Percentiles rank a stretch among this genome's conserved stretches.
phyloP scores from a whole-genome alignment of 176 grass and related monocot species.

The sorghum (Sorghum bicolor) region DNA sequence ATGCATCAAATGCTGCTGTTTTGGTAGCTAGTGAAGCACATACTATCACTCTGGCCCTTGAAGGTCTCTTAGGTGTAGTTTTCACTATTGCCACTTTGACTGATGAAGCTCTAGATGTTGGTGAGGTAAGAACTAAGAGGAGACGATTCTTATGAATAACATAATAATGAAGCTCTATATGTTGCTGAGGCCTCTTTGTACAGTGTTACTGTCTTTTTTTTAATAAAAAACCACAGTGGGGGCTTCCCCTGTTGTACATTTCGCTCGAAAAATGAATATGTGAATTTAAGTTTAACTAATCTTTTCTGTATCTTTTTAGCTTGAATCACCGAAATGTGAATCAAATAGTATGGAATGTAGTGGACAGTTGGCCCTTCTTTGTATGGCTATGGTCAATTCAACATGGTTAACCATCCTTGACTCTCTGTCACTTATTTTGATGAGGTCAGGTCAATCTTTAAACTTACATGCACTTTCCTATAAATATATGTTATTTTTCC shows the following conservation, averaged over 20 bases:
- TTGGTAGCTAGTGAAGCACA: constrained; percentile 97
- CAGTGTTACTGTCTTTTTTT: background rate
- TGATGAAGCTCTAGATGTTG: constrained; percentile 85
- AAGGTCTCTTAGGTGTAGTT: constrained; percentile 96
- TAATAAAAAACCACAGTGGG: background rate
- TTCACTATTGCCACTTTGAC: constrained; percentile 98
- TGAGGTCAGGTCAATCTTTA: constrained; percentile 50
- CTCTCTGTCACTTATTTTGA: constrained; percentile 93
- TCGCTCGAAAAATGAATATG: background rate
- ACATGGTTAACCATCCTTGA: constrained; percentile 99
- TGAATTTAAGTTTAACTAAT: constrained; percentile 15
- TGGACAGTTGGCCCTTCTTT: constrained; percentile 73
- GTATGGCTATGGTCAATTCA: constrained; percentile 82
- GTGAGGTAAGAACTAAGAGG: constrained; percentile 73
- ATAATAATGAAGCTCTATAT: background rate
- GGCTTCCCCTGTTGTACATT: background rate
- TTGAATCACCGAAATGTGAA: constrained; percentile 92
- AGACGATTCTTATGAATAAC: constrained; percentile 20
- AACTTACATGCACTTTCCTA: constrained; percentile 16
- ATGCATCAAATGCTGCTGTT: constrained; percentile 97
- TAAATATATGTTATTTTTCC: constrained; percentile 11
- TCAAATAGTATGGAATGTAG: constrained; percentile 51
- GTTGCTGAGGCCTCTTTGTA: background rate
- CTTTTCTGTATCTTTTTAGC: constrained; percentile 53
- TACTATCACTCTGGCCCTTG: constrained; percentile 91